Conservation (phyloP, 306 rosid genomes). For the Cucurbita maxima region DNA sequence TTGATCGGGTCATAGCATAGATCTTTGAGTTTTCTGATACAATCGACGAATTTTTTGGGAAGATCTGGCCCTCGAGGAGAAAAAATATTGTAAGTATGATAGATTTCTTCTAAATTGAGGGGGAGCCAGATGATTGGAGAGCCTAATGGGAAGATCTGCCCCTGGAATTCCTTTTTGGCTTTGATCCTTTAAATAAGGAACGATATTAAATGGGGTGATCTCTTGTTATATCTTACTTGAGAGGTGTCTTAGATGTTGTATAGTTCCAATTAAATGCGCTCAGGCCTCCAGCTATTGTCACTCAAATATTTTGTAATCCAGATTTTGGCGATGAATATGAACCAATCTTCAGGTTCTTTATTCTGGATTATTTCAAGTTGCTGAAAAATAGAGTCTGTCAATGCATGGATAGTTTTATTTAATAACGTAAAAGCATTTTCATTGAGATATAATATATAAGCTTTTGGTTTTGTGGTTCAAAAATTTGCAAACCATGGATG, state of each 20-base stretch:
- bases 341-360: background rate
- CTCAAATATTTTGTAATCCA: background rate
- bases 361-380: background rate
- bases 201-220: background rate
- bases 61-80: constrained; percentile 26
- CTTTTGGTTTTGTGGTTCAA: background rate
- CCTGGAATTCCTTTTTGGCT: background rate
- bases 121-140: constrained; percentile 20
- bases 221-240: background rate
- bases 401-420: background rate
- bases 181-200: constrained; percentile 36
- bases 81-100: constrained; percentile 17
- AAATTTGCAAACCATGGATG: background rate
- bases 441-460: background rate
- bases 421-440: background rate
- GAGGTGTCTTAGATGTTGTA: constrained; percentile 4
- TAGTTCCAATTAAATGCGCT: background rate
- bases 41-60: constrained; percentile 18
- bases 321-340: background rate
- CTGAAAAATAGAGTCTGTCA: no score
- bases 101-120: constrained; percentile 17
- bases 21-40: constrained; percentile 29
- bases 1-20: constrained; percentile 10
- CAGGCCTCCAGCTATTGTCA: background rate
- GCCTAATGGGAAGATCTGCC: constrained; percentile 10